Percentiles rank a stretch among this genome's conserved stretches.
phyloP scores from a whole-genome alignment of 805 yeast genomes.

The Danielia oregonensis region DNA sequence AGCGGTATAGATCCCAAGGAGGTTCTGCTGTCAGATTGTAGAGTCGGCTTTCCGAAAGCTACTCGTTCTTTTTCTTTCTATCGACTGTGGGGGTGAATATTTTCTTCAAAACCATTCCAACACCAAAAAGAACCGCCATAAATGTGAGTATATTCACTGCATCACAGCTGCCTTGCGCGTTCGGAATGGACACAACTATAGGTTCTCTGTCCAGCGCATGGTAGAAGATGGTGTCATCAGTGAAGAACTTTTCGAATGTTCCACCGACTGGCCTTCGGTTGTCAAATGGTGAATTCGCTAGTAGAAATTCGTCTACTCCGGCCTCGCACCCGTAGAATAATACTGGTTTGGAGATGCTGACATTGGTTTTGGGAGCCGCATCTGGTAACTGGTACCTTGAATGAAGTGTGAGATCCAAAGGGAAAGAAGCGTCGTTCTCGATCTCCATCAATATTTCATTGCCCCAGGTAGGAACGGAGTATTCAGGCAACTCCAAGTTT shows the following conservation, averaged over 20 bases:
- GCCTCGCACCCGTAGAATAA: conserved; percentile 39
- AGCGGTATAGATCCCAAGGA: too few species aligned
- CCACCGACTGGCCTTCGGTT: conserved; percentile 27
- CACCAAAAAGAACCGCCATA: conserved; percentile 9
- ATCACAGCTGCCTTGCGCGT: conserved; percentile 5
- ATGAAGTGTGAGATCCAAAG: conserved; percentile 29
- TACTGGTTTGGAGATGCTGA: conserved; percentile 21
- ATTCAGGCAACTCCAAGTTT: conserved; percentile 40
- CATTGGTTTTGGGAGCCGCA: conserved; percentile 6
- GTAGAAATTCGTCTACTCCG: conserved; percentile 20
- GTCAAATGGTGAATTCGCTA: conserved; percentile 37
- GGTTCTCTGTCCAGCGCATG: conserved; percentile 17
- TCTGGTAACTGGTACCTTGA: conserved; percentile 38
- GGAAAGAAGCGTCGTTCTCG: conserved; percentile 6
- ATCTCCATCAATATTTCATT: conserved; percentile 33
- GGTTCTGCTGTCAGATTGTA: not conserved
- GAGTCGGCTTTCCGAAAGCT: too few species aligned
- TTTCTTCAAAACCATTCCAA: conserved; percentile 5
- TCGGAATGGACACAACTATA: conserved; percentile 9
- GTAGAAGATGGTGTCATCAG: conserved; percentile 38
- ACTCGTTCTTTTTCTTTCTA: conserved; percentile 4
- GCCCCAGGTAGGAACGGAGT: conserved; percentile 37
- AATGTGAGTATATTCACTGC: conserved; percentile 9
- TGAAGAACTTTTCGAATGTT: conserved; percentile 33
- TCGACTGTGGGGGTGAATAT: not conserved